Base-by-base conservation (phyloP, 2,329 filamentous ascomycete species). In the Pseudonectria foliicola region DNA sequence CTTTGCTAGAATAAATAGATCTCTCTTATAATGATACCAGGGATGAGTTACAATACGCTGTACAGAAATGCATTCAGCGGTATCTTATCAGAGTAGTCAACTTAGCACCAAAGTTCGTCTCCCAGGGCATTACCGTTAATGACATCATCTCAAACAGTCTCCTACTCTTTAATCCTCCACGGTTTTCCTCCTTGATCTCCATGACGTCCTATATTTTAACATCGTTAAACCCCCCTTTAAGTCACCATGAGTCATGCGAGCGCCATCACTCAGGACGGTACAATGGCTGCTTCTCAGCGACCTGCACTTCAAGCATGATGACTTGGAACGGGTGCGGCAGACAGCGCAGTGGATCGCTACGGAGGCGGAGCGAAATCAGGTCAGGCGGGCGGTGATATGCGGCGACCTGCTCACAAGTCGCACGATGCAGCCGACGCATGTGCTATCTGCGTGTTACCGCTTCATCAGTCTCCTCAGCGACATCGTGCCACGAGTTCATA, bases 401-500 rank as follows among this genome's bases (percentile, higher is more conserved):
- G 48, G 48, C 7, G 47, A 50, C 4, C 29, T 50, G 10, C 13
- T 50, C n/a, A 50, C 47, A 4, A 45, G 40, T n/a, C 41, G 48
- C 1, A 45, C 33, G 0, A 44, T 29, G 40, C 45, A 50, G 26
- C 15, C 26, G 1, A 44, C 45, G 1, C 29, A 49, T 21, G 42
- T 50, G 2, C 31, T 50, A 1, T 50, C 41, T 12, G 36, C 37
- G 3, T 50, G 43, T 13, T 47, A 43, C 27, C 39, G 34, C 10
- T 50, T 50, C 39, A 33, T 50, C 26, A 11, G 37, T 25, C 25
- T 12, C 5, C 31, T 50, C 16, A 50, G 33, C 29, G 37, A 45
- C 6, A 16, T 27, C 6, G 34, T 48, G 8, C 45, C 46, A 4
- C 37, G 27, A 8, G 13, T 52, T 11, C 37, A 52, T 23, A 37